A percentile compares a stretch with the other conserved stretches of the same genome.
These are phyloP conservation scores for Leucocoprinus leucothites DNA, from an alignment of 768 basidiomycete genomes.

Conservation along the genomic window DNA sequence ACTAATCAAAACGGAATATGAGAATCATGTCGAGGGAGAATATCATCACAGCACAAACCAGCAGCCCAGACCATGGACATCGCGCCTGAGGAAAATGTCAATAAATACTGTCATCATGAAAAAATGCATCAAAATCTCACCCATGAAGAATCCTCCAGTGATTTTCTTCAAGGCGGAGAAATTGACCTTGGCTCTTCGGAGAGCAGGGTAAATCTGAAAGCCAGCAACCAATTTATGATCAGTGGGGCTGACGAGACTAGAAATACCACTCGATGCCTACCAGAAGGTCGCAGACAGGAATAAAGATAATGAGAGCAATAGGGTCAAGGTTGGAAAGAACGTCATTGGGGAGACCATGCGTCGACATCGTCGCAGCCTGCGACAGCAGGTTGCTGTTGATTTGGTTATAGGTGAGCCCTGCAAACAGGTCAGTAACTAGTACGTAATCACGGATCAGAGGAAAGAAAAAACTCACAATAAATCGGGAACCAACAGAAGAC, in stretches of 20 bases:
- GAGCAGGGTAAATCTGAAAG: constrained; percentile 47
- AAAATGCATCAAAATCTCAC: constrained; percentile 34
- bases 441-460: background rate
- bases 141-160: constrained; percentile 51
- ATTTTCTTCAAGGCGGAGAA: constrained; percentile 62
- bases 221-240: too few relatives aligned
- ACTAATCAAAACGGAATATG: constrained; percentile 29
- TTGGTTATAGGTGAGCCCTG: constrained; percentile 72
- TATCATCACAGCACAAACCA: background rate
- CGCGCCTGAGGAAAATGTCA: constrained; percentile 16
- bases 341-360: constrained; percentile 72
- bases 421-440: background rate
- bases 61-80: constrained; percentile 69
- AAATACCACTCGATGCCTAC: too few relatives aligned
- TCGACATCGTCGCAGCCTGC: constrained; percentile 77
- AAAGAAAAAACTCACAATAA: constrained; percentile 48
- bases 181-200: constrained; percentile 48
- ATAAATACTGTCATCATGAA: too few relatives aligned
- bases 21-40: background rate
- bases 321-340: constrained; percentile 78
- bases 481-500: constrained; percentile 64
- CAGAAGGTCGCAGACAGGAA: constrained; percentile 62
- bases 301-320: constrained; percentile 66
- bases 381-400: constrained; percentile 76
- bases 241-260: too few relatives aligned